Evolutionary conservation across 2,329 filamentous ascomycete genomes (phyloP).

Genomic region (Bimuria novae-zelandiae): DNA sequence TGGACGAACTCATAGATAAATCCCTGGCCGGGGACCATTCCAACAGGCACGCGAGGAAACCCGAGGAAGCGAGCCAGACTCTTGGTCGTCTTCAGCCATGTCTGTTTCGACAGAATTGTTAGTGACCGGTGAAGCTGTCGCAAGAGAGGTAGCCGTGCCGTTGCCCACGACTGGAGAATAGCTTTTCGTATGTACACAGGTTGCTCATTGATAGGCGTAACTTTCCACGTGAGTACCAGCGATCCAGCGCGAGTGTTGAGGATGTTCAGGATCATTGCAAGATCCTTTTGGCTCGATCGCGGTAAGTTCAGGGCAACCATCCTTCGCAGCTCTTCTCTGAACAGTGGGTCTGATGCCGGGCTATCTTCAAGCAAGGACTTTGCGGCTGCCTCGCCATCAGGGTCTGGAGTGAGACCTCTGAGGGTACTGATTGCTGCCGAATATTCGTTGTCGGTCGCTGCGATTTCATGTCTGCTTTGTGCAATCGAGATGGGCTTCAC

Average conservation of each 20-base stretch:
- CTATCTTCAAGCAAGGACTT: slow-evolving; percentile 59
- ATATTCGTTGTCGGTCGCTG: slow-evolving; percentile 58
- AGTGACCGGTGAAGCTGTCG: slow-evolving; percentile 62
- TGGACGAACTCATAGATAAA: slow-evolving; percentile 67
- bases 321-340: slow-evolving; percentile 57
- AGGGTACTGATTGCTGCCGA: slow-evolving; percentile 49
- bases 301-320: slow-evolving; percentile 56
- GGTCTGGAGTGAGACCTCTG: slow-evolving; percentile 28
- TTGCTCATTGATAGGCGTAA: slow-evolving; percentile 65
- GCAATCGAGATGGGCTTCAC: slow-evolving; percentile 52
- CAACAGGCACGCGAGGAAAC: slow-evolving; percentile 61
- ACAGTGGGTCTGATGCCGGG: slow-evolving; percentile 57
- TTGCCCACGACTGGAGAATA: slow-evolving; percentile 67
- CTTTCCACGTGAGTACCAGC: slow-evolving; percentile 69
- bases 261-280: slow-evolving; percentile 58
- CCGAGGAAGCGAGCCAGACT: slow-evolving; percentile 61
- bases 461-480: slow-evolving; percentile 48
- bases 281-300: slow-evolving; percentile 52
- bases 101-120: slow-evolving; percentile 58
- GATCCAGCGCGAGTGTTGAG: slow-evolving; percentile 65
- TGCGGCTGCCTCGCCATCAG: slow-evolving; percentile 49
- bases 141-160: slow-evolving; percentile 60
- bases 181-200: slow-evolving; percentile 63
- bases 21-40: slow-evolving; percentile 57
- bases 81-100: slow-evolving; percentile 61